Evolutionary conservation across 2,329 filamentous ascomycete species (phyloP).

Genomic region (Trichophyton schoenleinii): DNA sequence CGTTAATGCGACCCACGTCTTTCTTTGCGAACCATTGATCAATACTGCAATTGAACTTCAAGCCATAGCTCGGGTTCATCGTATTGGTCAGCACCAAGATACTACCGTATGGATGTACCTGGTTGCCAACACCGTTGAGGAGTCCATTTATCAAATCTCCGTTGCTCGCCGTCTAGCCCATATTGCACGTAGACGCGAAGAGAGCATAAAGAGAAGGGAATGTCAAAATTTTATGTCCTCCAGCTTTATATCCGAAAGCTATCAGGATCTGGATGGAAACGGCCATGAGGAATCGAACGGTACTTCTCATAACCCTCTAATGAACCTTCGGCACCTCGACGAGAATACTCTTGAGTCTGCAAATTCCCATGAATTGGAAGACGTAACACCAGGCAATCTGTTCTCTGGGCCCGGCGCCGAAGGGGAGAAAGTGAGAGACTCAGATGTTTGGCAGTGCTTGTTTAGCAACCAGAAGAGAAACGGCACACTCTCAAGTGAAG

Average conservation of each 20-base stretch:
- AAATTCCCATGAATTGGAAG: conserved; percentile 71
- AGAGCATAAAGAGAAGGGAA: conserved; percentile 11
- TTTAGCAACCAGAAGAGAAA: conserved; percentile 49
- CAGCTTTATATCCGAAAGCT: background rate
- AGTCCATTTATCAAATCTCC: conserved; percentile 79
- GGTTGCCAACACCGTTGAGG: conserved; percentile 79
- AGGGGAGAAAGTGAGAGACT: conserved; percentile 66
- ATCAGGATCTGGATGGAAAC: background rate
- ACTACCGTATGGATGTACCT: conserved; percentile 96
- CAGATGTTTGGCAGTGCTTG: conserved; percentile 78
- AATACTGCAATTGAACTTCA: conserved; percentile 91
- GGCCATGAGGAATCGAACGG: background rate
- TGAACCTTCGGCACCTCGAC: conserved; percentile 29
- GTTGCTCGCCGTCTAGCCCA: conserved; percentile 67
- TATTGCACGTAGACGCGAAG: conserved; percentile 42
- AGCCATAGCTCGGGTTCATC: conserved; percentile 85
- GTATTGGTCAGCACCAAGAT: conserved; percentile 76
- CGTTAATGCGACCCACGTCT: conserved; percentile 85
- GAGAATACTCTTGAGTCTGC: conserved; percentile 64
- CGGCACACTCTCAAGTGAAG: background rate
- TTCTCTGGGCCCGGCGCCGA: conserved; percentile 57
- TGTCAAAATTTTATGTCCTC: conserved; percentile 3
- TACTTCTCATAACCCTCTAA: conserved; percentile 18
- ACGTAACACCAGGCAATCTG: conserved; percentile 55
- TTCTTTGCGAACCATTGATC: conserved; percentile 84